A percentile compares a stretch with the other conserved stretches of the same genome.
These are phyloP conservation scores for Talaromyces sp. DNA, from an alignment of 2,329 filamentous ascomycete genomes.

Conservation along the genomic window DNA sequence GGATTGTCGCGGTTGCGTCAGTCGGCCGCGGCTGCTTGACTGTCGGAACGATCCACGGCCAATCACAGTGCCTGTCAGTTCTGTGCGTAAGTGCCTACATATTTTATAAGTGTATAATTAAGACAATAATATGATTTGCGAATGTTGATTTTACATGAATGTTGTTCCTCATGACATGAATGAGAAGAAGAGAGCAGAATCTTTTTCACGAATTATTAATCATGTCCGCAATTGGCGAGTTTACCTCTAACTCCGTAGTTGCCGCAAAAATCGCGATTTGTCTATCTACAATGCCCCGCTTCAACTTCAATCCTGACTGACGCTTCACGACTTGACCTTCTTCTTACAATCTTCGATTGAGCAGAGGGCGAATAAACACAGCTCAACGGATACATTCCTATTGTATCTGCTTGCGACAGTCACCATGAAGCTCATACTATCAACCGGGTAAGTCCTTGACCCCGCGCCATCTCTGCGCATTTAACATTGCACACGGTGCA, in stretches of 20 bases:
- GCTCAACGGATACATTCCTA: too few species aligned
- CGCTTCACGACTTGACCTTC: not conserved
- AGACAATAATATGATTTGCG: too few species aligned
- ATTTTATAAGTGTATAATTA: not conserved
- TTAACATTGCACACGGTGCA: not conserved
- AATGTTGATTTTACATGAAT: too few species aligned
- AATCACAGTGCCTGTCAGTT: not conserved
- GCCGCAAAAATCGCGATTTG: not conserved
- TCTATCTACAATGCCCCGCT: slow-evolving; percentile 4
- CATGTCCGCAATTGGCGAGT: not conserved
- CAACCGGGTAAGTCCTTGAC: slow-evolving; percentile 66
- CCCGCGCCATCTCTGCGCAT: not conserved
- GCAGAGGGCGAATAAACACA: too few species aligned
- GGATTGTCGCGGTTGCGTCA: not conserved
- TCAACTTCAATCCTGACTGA: not conserved
- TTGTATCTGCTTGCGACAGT: not conserved
- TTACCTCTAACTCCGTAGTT: not conserved
- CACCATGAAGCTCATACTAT: slow-evolving; percentile 73
- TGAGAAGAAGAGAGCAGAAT: not conserved
- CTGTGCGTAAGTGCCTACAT: not conserved
- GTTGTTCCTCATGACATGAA: not conserved
- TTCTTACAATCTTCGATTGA: not conserved
- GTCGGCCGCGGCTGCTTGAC: not conserved
- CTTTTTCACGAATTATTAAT: not conserved
- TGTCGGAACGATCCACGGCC: not conserved